phyloP scores from a whole-genome alignment of 148 eudicot species.

The Fagopyrum tataricum region DNA sequence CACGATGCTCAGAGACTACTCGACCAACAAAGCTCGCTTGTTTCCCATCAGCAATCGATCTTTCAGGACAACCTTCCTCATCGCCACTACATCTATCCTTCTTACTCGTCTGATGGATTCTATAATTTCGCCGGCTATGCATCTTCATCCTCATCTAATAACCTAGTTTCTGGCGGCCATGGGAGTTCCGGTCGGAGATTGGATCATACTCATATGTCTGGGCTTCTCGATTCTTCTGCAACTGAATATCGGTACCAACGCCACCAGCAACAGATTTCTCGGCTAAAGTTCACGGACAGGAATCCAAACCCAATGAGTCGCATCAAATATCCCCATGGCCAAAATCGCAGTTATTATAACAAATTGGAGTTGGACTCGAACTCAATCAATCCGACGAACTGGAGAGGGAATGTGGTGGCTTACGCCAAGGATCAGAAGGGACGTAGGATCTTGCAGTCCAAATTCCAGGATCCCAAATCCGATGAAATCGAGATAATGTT shows the following conservation, averaged over 20 bases:
- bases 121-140: background rate
- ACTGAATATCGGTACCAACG: background rate
- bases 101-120: background rate
- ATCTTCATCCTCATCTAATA: background rate
- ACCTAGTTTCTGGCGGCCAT: background rate
- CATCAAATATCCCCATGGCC: background rate
- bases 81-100: background rate
- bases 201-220: too few relatives aligned
- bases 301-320: background rate
- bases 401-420: background rate
- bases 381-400: background rate
- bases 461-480: slow-evolving; percentile 30
- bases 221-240: background rate
- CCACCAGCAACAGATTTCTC: background rate
- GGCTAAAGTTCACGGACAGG: background rate
- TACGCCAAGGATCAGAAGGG: slow-evolving; percentile 46
- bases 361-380: background rate
- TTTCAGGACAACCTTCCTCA: background rate
- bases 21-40: background rate
- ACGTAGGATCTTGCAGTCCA: slow-evolving; percentile 36
- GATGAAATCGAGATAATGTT: slow-evolving; percentile 33
- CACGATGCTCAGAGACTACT: background rate
- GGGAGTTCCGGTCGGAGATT: background rate
- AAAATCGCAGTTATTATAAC: background rate
- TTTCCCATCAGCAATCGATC: background rate